These are phyloP conservation scores for Nannizziopsis barbatae DNA, from an alignment of 2,329 filamentous ascomycete species.

Conservation along the genomic window DNA sequence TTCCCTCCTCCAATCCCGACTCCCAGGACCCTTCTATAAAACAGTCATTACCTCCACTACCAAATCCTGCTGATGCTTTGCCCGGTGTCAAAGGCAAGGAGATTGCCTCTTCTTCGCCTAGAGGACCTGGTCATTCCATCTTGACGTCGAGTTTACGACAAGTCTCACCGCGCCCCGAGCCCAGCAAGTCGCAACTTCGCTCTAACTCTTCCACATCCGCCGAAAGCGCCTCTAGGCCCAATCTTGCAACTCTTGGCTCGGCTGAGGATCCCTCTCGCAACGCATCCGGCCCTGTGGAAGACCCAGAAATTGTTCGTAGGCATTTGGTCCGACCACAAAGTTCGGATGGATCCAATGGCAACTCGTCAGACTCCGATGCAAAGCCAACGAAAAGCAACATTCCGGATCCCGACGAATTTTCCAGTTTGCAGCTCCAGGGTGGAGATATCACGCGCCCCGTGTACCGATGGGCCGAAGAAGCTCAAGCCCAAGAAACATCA, in stretches of 20 bases:
- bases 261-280: conserved; percentile 37
- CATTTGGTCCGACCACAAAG: conserved; percentile 65
- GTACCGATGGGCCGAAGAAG: conserved; percentile 92
- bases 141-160: conserved; percentile 65
- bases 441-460: conserved; percentile 91
- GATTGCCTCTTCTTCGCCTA: conserved; percentile 53
- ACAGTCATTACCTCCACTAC: conserved; percentile 34
- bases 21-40: conserved; percentile 36
- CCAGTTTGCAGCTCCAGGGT: conserved; percentile 81
- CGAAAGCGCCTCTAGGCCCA: conserved; percentile 58
- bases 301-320: conserved; percentile 80
- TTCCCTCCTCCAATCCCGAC: conserved; percentile 35
- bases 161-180: conserved; percentile 31
- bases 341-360: conserved; percentile 26
- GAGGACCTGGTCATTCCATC: conserved; percentile 63
- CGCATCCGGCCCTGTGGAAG: conserved; percentile 59
- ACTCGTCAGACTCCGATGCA: conserved; percentile 18
- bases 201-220: not conserved
- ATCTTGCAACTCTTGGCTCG: conserved; percentile 58
- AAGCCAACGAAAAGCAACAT: conserved; percentile 19
- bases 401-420: conserved; percentile 63
- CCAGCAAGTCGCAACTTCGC: not conserved
- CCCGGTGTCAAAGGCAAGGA: conserved; percentile 53
- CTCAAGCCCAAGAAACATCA: conserved; percentile 49
- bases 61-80: conserved; percentile 40